phyloP scores from a whole-genome alignment of 768 basidiomycete species.

The Pisolithus orientalis region DNA sequence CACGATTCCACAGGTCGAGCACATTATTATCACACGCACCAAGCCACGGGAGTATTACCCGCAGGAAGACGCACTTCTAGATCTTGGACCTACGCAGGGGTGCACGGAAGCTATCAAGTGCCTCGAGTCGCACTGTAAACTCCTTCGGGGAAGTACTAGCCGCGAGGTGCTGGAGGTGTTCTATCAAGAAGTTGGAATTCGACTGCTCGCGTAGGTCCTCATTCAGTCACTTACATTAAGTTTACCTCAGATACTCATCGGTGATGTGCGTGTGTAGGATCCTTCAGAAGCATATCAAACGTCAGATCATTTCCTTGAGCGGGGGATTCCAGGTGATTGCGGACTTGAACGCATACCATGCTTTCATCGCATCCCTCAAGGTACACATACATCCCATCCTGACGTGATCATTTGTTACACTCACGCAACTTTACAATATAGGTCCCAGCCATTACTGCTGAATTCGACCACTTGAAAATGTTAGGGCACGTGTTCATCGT shows the following conservation, averaged over 20 bases:
- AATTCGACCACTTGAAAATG: conserved; percentile 96
- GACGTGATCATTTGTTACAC: not conserved
- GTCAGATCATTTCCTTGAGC: conserved; percentile 90
- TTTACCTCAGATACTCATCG: not conserved
- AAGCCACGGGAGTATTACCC: conserved; percentile 89
- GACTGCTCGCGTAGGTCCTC: conserved; percentile 67
- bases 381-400: conserved; percentile 28
- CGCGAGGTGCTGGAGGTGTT: conserved; percentile 97
- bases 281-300: conserved; percentile 92
- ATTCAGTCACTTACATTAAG: conserved; percentile 17
- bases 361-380: conserved; percentile 83
- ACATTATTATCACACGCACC: conserved; percentile 80
- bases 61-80: conserved; percentile 67
- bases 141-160: conserved; percentile 89
- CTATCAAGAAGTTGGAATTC: conserved; percentile 93
- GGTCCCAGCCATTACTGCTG: conserved; percentile 76
- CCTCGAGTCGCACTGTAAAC: conserved; percentile 83
- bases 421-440: conserved; percentile 15
- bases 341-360: conserved; percentile 90
- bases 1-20: conserved; percentile 62
- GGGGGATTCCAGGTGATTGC: conserved; percentile 97
- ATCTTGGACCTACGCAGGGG: conserved; percentile 80
- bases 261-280: conserved; percentile 46
- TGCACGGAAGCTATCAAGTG: conserved; percentile 89
- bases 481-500: conserved; percentile 95